A percentile compares a stretch with the other conserved stretches of the same genome.
Conservation (phyloP, 345 rosid species). For the Acer campestre region DNA sequence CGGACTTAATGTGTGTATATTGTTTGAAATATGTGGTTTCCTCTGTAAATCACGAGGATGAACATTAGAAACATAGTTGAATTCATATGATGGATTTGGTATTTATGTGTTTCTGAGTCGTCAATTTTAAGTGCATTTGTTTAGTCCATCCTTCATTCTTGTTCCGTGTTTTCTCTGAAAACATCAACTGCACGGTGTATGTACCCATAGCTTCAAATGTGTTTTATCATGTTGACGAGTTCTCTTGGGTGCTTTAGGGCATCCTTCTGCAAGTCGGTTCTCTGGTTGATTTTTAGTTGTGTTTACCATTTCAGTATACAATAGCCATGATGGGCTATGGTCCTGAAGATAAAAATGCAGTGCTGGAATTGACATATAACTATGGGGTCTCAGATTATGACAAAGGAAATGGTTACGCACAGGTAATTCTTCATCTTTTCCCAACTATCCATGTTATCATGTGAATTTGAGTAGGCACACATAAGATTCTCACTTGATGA, state of each 20-base stretch:
- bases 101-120: neutral
- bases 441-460: neutral
- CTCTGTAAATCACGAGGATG: neutral
- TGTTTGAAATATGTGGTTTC: neutral
- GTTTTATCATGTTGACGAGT: neutral
- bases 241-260: neutral
- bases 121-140: neutral
- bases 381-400: constrained; percentile 70
- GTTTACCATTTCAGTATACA: constrained; percentile 42
- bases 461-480: neutral
- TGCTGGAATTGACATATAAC: constrained; percentile 74
- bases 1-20: neutral
- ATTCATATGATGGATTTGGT: constrained; percentile 10
- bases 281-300: neutral
- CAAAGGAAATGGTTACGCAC: constrained; percentile 76
- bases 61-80: neutral
- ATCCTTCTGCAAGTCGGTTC: neutral
- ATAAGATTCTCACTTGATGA: neutral
- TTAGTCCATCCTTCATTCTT: neutral
- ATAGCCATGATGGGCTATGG: constrained; percentile 83
- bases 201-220: neutral
- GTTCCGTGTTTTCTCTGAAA: neutral
- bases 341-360: constrained; percentile 70
- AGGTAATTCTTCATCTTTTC: constrained; percentile 39
- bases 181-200: neutral